Evolutionary conservation across 768 basidiomycete species (phyloP), one percentile per base, ranked within the genome.

Genomic region (Candolleomyces eurysporus): DNA sequence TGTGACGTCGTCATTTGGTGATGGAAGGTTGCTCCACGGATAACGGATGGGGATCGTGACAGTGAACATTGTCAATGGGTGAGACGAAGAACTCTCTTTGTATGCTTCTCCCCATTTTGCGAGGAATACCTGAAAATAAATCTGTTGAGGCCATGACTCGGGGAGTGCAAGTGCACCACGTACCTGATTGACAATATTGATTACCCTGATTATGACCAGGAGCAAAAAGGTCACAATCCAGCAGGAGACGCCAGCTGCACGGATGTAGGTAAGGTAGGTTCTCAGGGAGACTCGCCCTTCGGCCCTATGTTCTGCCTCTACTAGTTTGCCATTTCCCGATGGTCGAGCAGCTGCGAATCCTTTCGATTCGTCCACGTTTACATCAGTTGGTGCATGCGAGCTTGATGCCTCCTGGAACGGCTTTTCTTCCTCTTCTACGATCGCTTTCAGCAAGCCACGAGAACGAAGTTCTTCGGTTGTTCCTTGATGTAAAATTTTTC

Each of bases 101-200:
- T 89, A 89, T 13, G 88, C 87, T 67, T 88, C 86, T 10, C 87
- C 84, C 88, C 88, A 90, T 42, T 75, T 76, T 5, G 88, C 85
- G 19, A 90, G 75, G 69, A 86, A 90, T 22, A 89, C 76, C 86
- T 90, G 61, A 50, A 10, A 17, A 42, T 19, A 21, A 13, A 39
- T 10, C 11, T 40, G 43, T 17, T 11, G n/a, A 61, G 30, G 53
- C 39, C 21, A 50, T 26, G 22, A 16, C 19, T n/a, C 26, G 19
- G 32, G 36, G 14, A 21, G 48, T 31, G 2, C 7, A 51, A 40
- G 58, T 39, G 19, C 39, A 26, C 4, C n/a, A 63, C 71, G 62
- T 64, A 86, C 87, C 76, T 88, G 87, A 68, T 84, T 84, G 3
- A 69, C 74, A 46, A 88, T 81, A 62, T 82, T 82, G 64, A 88